Conservation (phyloP, 169 alveolate species). For the Plasmodium relictum region DNA sequence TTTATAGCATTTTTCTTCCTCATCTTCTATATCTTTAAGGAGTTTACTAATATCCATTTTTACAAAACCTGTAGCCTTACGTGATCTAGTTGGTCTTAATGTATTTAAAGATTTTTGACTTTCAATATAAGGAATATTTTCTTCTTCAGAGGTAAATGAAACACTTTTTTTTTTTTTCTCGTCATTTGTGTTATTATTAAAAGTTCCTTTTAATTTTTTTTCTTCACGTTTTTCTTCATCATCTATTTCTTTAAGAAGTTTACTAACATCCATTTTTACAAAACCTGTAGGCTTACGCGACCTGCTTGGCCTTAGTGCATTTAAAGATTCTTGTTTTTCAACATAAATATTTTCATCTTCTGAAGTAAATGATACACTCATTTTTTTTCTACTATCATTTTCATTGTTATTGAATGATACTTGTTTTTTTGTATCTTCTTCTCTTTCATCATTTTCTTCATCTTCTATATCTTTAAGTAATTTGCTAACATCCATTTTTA, state of each 20-base stretch:
- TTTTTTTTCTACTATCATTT: not conserved
- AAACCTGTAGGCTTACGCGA: constrained; percentile 51
- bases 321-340: not conserved
- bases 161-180: constrained; percentile 39
- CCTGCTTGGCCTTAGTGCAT: constrained; percentile 12
- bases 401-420: not conserved
- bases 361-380: too few relatives aligned
- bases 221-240: not conserved
- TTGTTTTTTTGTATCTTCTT: not conserved
- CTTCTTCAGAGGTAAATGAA: constrained; percentile 18
- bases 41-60: constrained; percentile 42
- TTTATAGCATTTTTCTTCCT: not conserved
- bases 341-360: constrained; percentile 6
- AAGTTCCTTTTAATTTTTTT: not conserved
- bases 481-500: constrained; percentile 48
- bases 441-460: constrained; percentile 8
- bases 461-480: constrained; percentile 36
- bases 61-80: constrained; percentile 71
- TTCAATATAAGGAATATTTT: constrained; percentile 4
- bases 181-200: not conserved
- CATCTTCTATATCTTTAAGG: constrained; percentile 34
- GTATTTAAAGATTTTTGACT: constrained; percentile 1
- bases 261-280: constrained; percentile 56
- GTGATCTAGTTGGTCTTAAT: constrained; percentile 33
- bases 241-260: constrained; percentile 28